Percentiles rank a stretch among this genome's conserved stretches.
These are phyloP conservation scores for Tetradesmus obliquus DNA, from an alignment of 139 green algal species.

Conservation along the genomic window DNA sequence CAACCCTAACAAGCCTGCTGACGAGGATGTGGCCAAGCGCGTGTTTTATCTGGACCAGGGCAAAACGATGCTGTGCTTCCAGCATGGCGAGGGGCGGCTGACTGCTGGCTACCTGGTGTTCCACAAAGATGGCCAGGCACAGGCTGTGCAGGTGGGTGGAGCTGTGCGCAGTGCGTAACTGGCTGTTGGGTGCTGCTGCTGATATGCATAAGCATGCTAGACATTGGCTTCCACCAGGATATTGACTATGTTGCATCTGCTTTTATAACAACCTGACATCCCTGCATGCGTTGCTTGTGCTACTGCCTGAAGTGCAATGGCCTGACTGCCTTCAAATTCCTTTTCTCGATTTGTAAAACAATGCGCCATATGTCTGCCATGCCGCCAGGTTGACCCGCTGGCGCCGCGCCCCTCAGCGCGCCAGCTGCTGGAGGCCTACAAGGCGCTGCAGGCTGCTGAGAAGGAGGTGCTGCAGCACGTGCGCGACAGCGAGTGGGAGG, in stretches of 20 bases:
- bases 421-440: constrained; percentile 80
- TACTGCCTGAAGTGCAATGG: not conserved
- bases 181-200: not conserved
- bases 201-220: not conserved
- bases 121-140: constrained; percentile 74
- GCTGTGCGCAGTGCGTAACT: not conserved
- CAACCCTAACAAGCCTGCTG: constrained; percentile 53
- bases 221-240: too few relatives aligned
- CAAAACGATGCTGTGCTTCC: constrained; percentile 39
- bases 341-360: too few relatives aligned
- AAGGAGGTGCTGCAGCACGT: constrained; percentile 80
- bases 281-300: not conserved
- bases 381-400: constrained; percentile 74
- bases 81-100: constrained; percentile 35
- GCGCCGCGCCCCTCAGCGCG: constrained; percentile 52
- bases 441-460: constrained; percentile 75
- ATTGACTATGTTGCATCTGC: not conserved
- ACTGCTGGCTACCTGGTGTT: constrained; percentile 55
- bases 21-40: constrained; percentile 78
- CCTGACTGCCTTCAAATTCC: not conserved
- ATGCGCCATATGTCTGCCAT: not conserved
- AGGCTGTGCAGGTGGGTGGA: constrained; percentile 72
- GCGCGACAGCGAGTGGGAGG: constrained; percentile 83
- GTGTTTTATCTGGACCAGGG: constrained; percentile 75
- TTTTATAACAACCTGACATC: not conserved